Base-by-base conservation (phyloP, 768 basidiomycete species). In the Tephrocybe sp. region DNA sequence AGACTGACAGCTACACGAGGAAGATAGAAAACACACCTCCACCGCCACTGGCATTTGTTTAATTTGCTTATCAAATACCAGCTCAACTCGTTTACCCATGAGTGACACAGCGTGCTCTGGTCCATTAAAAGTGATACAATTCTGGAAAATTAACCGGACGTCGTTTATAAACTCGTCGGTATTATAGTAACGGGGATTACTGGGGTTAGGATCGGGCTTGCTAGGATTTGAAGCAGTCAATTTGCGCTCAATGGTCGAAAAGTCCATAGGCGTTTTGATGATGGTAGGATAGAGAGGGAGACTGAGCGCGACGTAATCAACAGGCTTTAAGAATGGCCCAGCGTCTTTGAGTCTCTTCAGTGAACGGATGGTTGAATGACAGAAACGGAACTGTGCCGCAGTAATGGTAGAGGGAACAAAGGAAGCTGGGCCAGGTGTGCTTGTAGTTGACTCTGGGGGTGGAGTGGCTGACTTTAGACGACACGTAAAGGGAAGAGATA, bases 191-290 rank as follows among this genome's bases (percentile, higher is more conserved):
- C 86, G 85, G n/a, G 86, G 87, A 53, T 88, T 88, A 47, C 72
- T 67, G 3, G 73, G 69, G 61, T 86, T 88, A 22, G 75, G 67
- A 52, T 91, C 90, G 12, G 82, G 88, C 61, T 91, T 93, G 45
- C 71, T 58, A 2, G 88, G 85, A 60, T 91, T 94, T 12, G 91
- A 91, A 1, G 87, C 82, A 27, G 57, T 60, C 36, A 98, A 75
- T 70, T 97, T 97, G 60, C 81, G 81, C 69, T 98, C 95, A 50
- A 97, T 82, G 37, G 95, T 97, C 3, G 83, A 78, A 39, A 99
- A 78, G 64, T 98, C 97, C 91, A 97, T 97, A 0, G 97, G 97
- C 22, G 77, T 80, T 62, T 85, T 90, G 69, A 99, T 82, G 63
- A 98, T 83, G 38, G 76, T 76, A 29, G 80, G 80, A 60, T 99